Conservation (phyloP, 163 green algal genomes). For the Scenedesmus sp. region DNA sequence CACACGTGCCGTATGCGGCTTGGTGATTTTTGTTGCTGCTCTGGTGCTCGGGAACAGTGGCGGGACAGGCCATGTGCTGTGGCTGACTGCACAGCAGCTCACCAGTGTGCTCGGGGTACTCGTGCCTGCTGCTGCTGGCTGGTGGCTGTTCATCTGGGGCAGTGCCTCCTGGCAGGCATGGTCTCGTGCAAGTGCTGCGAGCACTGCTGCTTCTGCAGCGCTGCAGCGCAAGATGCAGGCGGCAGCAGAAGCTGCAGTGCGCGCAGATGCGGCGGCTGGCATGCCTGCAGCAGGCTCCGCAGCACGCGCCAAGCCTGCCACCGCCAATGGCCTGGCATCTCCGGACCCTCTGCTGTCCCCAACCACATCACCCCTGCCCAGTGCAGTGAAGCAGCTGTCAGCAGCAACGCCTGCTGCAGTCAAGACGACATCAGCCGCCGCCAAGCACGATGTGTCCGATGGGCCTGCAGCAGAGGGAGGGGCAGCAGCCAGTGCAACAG, state of each 20-base stretch:
- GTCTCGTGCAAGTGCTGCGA: not conserved
- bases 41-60: not conserved
- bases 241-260: not conserved
- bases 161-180: not conserved
- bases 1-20: not conserved
- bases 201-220: not conserved
- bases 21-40: not conserved
- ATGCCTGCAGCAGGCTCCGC: slow-evolving; percentile 15
- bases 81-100: not conserved
- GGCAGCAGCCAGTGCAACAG: not conserved
- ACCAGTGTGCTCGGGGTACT: slow-evolving; percentile 4
- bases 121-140: not conserved
- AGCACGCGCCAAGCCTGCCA: not conserved
- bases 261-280: not conserved
- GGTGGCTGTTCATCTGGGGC: slow-evolving; percentile 9
- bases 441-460: not conserved
- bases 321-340: slow-evolving; percentile 1
- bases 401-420: not conserved
- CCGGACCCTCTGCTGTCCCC: not conserved
- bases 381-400: not conserved
- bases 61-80: not conserved
- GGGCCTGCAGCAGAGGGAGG: not conserved
- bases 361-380: not conserved
- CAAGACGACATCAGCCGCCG: not conserved
- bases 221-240: not conserved